Base-by-base conservation (phyloP, 1,284 basidiomycete genomes). In the Hemileia vastatrix region DNA sequence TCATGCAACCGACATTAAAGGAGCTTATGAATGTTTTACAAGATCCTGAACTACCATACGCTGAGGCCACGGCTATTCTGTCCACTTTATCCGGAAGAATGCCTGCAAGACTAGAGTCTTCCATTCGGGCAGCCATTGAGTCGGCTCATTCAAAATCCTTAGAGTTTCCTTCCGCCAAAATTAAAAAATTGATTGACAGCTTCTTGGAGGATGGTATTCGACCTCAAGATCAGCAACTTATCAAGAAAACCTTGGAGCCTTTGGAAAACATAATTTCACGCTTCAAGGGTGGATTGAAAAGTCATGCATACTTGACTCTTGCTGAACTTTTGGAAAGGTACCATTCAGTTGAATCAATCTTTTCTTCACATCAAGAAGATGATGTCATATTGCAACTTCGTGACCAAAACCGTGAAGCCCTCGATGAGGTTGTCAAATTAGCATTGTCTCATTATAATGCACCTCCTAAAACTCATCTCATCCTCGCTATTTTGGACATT, bases 361-460 rank as follows among this genome's bases (percentile, higher is more conserved):
- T 99, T 73, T 88, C 88, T 64, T 85, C 88, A 31, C 89, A 87
- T 72, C 92, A 94, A 65, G 93, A 81, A 70, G 80, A 96, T 77
- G 88, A 91, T 65, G 85, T 92, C 50, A 86, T 98, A 52, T 82
- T 98, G 66, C 83, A 86, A 65, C 83, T 98, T 57, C 85, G 95
- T 64, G 91, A 97, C 64, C 86, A 92, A 72, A 79, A 93, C 80
- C 93, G 95, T 78, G 89, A 94, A 70, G 82, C 89, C 66, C 84
- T 97, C 36, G 91, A 95, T 77, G 85, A 87, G 71, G 94, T 93
- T 31, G 86, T 88, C 54, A 83, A 82, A 57, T 81, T 94, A 44
- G 90, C 96, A 24, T 82, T 96, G 59, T 95, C 94, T 68, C 95
- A 98, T 78, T 88, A 90, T 79, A 95, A 93, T 79, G 89, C 90